Evolutionary conservation across 2,329 filamentous ascomycete genomes (phyloP).

Genomic region (Exophiala lecanii-corni): DNA sequence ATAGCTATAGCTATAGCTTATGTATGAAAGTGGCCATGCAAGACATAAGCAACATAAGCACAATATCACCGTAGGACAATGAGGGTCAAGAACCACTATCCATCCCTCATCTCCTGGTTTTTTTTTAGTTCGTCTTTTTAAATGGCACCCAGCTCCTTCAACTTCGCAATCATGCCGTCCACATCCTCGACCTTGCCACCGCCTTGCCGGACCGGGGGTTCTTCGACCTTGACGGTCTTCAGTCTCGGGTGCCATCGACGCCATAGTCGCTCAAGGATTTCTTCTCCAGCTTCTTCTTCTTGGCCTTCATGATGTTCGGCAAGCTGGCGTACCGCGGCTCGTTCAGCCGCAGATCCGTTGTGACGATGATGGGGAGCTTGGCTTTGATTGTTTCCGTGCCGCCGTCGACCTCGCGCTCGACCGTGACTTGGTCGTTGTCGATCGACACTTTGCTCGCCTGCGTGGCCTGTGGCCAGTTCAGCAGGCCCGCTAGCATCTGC

Average conservation of each 20-base stretch:
- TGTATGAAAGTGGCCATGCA: no score
- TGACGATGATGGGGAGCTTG: conserved; percentile 87
- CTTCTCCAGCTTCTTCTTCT: conserved; percentile 99
- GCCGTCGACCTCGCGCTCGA: conserved; percentile 91
- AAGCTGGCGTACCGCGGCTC: conserved; percentile 91
- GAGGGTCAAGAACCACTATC: no score
- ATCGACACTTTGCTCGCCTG: conserved; percentile 84
- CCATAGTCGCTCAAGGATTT: conserved; percentile 79
- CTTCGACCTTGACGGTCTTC: conserved; percentile 85
- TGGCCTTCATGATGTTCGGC: conserved; percentile 99
- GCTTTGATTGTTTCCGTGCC: conserved; percentile 84
- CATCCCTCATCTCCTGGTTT: no score
- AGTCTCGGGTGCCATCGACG: conserved; percentile 69
- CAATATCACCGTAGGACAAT: no score
- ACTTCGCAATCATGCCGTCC: conserved; percentile 83
- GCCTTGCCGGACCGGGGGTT: conserved; percentile 81
- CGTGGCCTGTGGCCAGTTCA: conserved; percentile 92
- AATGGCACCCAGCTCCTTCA: conserved; percentile 93
- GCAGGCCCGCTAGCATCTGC: conserved; percentile 90
- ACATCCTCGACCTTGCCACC: conserved; percentile 98
- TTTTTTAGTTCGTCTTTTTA: no score
- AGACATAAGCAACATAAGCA: no score
- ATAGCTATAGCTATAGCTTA: no score
- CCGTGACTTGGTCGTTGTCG: conserved; percentile 62
- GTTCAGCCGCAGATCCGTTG: conserved; percentile 89